Evolutionary conservation across 345 rosid species (phyloP).

Genomic region (Eucalyptus tenuipes): DNA sequence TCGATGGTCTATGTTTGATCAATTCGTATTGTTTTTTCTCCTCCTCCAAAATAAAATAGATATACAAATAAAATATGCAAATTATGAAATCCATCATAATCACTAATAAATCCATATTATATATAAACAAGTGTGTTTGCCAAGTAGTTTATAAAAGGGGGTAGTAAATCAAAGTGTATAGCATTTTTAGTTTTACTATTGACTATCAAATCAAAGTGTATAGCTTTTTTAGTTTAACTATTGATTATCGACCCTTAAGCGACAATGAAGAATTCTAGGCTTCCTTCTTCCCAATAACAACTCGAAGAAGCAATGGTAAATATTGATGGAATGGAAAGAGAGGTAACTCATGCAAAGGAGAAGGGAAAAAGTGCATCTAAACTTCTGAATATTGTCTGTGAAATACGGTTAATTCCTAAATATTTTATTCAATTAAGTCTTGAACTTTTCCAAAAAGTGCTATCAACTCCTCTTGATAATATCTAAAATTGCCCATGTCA

Average conservation of each 20-base stretch:
- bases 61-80: neutral
- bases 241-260: neutral
- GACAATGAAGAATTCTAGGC: neutral
- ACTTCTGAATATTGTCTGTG: rapidly evolving
- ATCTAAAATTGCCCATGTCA: neutral
- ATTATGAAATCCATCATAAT: neutral
- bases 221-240: neutral
- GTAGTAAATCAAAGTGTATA: neutral
- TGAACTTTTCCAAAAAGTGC: neutral
- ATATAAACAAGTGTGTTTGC: neutral
- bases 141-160: no score
- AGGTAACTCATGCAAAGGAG: neutral
- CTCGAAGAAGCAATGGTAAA: neutral
- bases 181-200: no score
- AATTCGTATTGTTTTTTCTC: neutral
- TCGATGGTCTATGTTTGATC: neutral
- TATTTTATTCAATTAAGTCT: neutral
- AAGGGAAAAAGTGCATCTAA: neutral
- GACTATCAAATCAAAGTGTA: neutral
- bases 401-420: neutral
- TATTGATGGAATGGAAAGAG: neutral
- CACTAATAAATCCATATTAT: neutral
- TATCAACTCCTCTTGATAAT: neutral
- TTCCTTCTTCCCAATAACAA: neutral
- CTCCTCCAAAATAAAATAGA: neutral